Evolutionary conservation across 495 filamentous ascomycete genomes (phyloP).

Genomic region (Penicillium daleae): DNA sequence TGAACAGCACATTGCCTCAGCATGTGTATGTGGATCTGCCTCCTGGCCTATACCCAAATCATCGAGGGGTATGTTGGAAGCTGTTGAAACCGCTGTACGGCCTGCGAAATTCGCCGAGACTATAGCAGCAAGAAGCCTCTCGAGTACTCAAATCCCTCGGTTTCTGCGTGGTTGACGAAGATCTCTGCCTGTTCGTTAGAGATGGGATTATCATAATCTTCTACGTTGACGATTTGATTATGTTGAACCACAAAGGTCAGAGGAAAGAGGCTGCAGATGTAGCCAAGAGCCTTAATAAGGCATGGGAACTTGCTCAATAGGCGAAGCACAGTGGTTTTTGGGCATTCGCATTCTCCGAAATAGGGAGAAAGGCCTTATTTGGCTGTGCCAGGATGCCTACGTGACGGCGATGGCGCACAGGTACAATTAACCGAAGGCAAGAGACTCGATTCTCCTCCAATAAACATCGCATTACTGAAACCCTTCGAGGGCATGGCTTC

Average conservation of each 20-base stretch:
- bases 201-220: background rate
- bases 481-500: background rate
- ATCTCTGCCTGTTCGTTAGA: background rate
- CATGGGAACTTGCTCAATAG: background rate
- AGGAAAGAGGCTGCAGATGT: background rate
- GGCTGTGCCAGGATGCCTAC: background rate
- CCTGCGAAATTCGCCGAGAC: background rate
- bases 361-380: background rate
- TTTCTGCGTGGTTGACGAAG: background rate
- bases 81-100: background rate
- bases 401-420: background rate
- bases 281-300: background rate
- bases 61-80: background rate
- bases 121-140: background rate
- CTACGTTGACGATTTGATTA: background rate
- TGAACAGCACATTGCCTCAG: slow-evolving; percentile 12
- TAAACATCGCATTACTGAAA: background rate
- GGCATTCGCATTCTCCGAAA: background rate
- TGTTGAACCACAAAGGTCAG: background rate
- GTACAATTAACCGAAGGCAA: background rate
- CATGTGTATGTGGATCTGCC: slow-evolving; percentile 4
- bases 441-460: background rate
- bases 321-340: background rate
- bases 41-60: background rate
- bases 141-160: background rate